Conservation (phyloP, 345 rosid species). For the Camelina laxa region DNA sequence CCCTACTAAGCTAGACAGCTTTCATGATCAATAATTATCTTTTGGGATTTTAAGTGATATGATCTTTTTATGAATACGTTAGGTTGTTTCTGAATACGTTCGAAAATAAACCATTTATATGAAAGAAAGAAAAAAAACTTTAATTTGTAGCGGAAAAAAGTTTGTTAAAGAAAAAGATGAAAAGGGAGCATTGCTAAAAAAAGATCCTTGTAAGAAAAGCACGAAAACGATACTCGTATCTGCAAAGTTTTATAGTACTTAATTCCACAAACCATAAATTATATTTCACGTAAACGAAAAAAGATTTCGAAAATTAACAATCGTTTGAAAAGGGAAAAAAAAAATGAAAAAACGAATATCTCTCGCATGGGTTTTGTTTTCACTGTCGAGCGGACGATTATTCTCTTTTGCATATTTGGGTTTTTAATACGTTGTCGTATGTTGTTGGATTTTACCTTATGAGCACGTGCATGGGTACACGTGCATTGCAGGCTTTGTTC, state of each 20-base stretch:
- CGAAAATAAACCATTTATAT: background rate
- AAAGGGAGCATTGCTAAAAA: constrained; percentile 44
- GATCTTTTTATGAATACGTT: background rate
- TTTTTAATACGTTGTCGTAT: constrained; percentile 61
- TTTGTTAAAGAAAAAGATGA: constrained; percentile 40
- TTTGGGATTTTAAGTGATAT: background rate
- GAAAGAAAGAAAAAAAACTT: background rate
- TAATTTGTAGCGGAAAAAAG: background rate
- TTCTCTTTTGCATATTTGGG: constrained; percentile 64
- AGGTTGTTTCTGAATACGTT: background rate
- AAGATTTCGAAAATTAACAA: background rate
- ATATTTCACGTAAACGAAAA: background rate
- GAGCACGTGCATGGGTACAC: constrained; percentile 53
- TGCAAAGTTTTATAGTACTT: constrained; percentile 47
- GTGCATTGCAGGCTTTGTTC: constrained; percentile 53
- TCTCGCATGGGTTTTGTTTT: constrained; percentile 32
- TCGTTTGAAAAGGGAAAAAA: background rate
- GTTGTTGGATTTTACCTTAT: constrained; percentile 57
- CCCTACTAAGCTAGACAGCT: background rate
- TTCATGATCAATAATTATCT: background rate
- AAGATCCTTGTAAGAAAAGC: constrained; percentile 28
- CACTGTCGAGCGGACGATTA: constrained; percentile 60
- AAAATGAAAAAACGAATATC: constrained; percentile 32
- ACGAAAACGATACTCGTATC: constrained; percentile 47
- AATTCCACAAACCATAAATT: background rate